Conservation (phyloP, 2,329 filamentous ascomycete genomes). For the Neophaeococcomyces mojaviensis region DNA sequence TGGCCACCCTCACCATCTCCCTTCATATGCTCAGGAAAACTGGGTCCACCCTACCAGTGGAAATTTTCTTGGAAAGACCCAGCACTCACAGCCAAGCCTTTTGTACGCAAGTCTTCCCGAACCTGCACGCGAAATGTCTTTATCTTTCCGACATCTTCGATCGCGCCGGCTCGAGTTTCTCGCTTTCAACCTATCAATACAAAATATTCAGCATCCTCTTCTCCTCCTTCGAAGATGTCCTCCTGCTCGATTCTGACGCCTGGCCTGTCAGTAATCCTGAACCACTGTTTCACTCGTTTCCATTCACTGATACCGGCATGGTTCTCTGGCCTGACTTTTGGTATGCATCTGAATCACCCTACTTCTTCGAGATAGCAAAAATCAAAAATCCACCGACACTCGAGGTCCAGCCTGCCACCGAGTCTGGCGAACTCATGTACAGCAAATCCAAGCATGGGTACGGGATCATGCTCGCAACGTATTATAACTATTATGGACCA, state of each 20-base stretch:
- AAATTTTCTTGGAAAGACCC: slow-evolving; percentile 30
- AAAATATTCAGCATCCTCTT: slow-evolving; percentile 33
- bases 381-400: slow-evolving; percentile 27
- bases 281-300: slow-evolving; percentile 26
- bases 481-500: slow-evolving; percentile 51
- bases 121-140: slow-evolving; percentile 27
- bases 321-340: slow-evolving; percentile 38
- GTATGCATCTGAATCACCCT: slow-evolving; percentile 35
- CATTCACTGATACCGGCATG: slow-evolving; percentile 29
- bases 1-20: slow-evolving; percentile 38
- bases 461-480: slow-evolving; percentile 43
- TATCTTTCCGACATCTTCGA: slow-evolving; percentile 28
- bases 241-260: slow-evolving; percentile 34
- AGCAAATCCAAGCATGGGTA: slow-evolving; percentile 42
- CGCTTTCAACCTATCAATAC: slow-evolving; percentile 30
- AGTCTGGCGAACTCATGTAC: slow-evolving; percentile 44
- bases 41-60: slow-evolving; percentile 37
- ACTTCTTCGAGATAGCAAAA: slow-evolving; percentile 40
- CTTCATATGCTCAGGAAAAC: slow-evolving; percentile 39
- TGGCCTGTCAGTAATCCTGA: slow-evolving; percentile 30
- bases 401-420: slow-evolving; percentile 32
- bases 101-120: slow-evolving; percentile 25
- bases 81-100: slow-evolving; percentile 24
- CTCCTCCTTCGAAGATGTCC: slow-evolving; percentile 31
- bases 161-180: slow-evolving; percentile 13